These are phyloP conservation scores for Meyerozyma athensensis DNA, from an alignment of 1,139 yeast genomes.

Conservation along the genomic window DNA sequence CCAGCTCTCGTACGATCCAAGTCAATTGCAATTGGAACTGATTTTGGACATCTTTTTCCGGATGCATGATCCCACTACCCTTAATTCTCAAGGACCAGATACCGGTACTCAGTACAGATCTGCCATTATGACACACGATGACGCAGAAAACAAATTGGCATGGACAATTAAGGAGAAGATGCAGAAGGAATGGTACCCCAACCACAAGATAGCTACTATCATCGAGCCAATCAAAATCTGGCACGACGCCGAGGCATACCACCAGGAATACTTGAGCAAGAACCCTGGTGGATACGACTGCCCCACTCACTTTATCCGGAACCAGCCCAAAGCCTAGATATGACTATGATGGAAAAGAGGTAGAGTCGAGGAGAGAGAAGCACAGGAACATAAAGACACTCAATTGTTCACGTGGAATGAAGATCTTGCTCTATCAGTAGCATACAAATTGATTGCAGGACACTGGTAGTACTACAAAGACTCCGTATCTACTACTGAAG, in stretches of 20 bases:
- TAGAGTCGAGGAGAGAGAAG: too few relatives aligned
- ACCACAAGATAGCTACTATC: constrained; percentile 49
- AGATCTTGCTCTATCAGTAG: too few relatives aligned
- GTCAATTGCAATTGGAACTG: constrained; percentile 50
- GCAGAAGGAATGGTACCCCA: constrained; percentile 42
- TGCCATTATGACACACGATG: constrained; percentile 60
- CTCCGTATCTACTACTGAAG: too few relatives aligned
- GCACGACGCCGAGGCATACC: constrained; percentile 93
- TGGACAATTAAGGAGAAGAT: constrained; percentile 23
- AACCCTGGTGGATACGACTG: constrained; percentile 88
- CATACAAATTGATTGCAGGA: too few relatives aligned
- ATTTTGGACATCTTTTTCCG: constrained; percentile 80
- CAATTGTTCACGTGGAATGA: background rate
- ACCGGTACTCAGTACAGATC: constrained; percentile 81
- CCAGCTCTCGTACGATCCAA: constrained; percentile 79
- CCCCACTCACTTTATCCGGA: constrained; percentile 64
- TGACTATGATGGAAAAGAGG: too few relatives aligned
- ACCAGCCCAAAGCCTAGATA: constrained; percentile 19
- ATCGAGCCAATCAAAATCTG: constrained; percentile 66
- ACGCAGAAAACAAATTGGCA: constrained; percentile 34
- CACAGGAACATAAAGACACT: background rate
- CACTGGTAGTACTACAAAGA: too few relatives aligned
- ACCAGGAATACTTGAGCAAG: constrained; percentile 71
- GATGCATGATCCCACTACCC: constrained; percentile 78
- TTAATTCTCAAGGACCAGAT: constrained; percentile 75